These are phyloP conservation scores for Hypoxylon sp. DNA, from an alignment of 2,329 filamentous ascomycete species.

Conservation along the genomic window DNA sequence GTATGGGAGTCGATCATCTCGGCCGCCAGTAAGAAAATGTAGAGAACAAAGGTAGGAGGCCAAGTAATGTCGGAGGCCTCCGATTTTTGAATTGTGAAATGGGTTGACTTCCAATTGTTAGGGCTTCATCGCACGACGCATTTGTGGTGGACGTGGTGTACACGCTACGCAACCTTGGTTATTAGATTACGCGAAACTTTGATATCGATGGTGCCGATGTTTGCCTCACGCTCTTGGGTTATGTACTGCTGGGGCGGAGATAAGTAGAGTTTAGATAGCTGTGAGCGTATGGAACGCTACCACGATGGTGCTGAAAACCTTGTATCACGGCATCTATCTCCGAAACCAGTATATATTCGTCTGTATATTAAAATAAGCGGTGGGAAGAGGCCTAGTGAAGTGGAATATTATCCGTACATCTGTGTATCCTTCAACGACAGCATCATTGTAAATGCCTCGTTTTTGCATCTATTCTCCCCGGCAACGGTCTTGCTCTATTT, in stretches of 20 bases:
- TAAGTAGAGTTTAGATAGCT: background rate
- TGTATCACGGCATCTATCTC: background rate
- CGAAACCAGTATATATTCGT: background rate
- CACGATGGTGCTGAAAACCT: background rate
- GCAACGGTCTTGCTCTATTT: background rate
- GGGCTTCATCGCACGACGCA: background rate
- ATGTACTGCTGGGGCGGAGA: background rate
- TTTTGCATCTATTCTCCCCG: no score
- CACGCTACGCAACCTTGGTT: background rate
- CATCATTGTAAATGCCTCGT: background rate
- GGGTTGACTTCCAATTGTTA: background rate
- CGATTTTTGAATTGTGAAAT: background rate
- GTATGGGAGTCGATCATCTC: background rate
- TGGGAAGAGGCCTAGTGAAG: background rate
- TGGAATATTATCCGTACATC: background rate
- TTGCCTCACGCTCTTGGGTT: no score
- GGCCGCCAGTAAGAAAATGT: background rate
- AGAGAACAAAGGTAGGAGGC: background rate
- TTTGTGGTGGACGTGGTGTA: background rate
- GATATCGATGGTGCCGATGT: background rate
- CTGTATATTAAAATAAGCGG: background rate
- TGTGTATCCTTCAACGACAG: background rate
- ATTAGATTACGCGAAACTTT: background rate
- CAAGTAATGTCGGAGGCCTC: background rate
- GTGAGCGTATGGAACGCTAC: background rate